A percentile compares a stretch with the other conserved stretches of the same genome.
phyloP scores from a whole-genome alignment of 257 asterid genomes.

The Petunia axillaris region DNA sequence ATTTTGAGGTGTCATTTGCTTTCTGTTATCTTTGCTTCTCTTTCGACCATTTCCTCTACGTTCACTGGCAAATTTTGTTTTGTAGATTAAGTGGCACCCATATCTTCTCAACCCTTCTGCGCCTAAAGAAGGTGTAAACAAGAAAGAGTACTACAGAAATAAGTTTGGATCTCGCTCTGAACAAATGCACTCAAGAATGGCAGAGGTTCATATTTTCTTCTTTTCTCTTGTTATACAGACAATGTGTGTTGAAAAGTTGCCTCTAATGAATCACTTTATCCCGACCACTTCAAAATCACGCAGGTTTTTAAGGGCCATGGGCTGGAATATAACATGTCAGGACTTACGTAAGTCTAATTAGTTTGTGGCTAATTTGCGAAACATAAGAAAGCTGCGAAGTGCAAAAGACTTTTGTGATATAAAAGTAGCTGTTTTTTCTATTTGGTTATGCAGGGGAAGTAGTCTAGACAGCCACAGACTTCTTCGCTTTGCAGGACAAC shows the following conservation, averaged over 20 bases:
- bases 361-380: neutral
- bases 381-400: slow-evolving; percentile 9
- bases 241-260: neutral
- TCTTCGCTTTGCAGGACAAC: slow-evolving; percentile 62
- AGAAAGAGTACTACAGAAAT: slow-evolving; percentile 59
- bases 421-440: slow-evolving; percentile 4
- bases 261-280: neutral
- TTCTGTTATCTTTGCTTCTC: neutral
- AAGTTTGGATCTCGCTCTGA: slow-evolving; percentile 66
- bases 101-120: slow-evolving; percentile 65
- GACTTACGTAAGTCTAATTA: slow-evolving; percentile 61
- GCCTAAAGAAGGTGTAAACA: slow-evolving; percentile 67
- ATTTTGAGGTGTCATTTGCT: slow-evolving; percentile 42
- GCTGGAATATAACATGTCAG: slow-evolving; percentile 53
- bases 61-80: neutral
- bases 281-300: slow-evolving; percentile 7
- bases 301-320: slow-evolving; percentile 69
- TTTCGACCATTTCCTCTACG: neutral
- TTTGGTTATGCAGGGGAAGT: slow-evolving; percentile 57
- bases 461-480: slow-evolving; percentile 75
- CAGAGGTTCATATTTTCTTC: slow-evolving; percentile 53
- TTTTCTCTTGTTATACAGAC: slow-evolving; percentile 11
- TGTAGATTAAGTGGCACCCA: slow-evolving; percentile 57
- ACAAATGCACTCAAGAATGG: slow-evolving; percentile 64
- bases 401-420: neutral